Evolutionary conservation across 2,329 filamentous ascomycete species (phyloP), one percentile per base, ranked within the genome.

Genomic region (Trichoderma gracile): DNA sequence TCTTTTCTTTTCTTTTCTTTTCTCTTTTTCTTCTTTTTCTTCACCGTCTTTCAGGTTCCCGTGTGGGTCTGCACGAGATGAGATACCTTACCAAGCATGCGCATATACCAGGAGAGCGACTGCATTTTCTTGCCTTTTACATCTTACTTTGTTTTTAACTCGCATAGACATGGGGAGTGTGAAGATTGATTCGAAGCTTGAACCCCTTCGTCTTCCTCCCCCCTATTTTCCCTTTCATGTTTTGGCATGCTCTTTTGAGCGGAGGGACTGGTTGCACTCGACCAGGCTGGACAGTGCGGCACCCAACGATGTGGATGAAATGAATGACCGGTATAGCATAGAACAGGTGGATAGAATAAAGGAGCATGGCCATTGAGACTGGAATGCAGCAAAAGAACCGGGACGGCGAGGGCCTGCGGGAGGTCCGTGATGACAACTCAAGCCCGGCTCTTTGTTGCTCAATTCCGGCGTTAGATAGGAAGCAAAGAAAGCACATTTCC

Each of bases 371-470:
- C 43, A 17, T 42, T 56, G 52, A 38, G 45, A 58, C 46, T 57
- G 61, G 61, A 64, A 64, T 64, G 61, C 53, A 58, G 23, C 23
- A 17, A 23, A 45, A 62, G 19, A 38, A 25, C 21, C 27, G 52
- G 23, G 33, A 46, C 38, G 45, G 25, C 8, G 47, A 49, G 61
- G 53, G 30, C 53, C 33, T 9, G 21, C 33, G n/a, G 5, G 19
- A 33, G 52, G 61, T 23, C 61, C 45, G 52, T 57, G 53, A 58
- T 19, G 46, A 33, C 21, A 25, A 63, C 42, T 30, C 42, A 33
- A 52, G 53, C 54, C 23, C 52, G 46, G 54, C 43, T 30, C 45
- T 58, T 64, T 64, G 61, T 58, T 58, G 46, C 53, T 58, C 46
- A 52, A 52, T 12, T 58, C 45, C 9, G 38, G 10, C 61, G 52